Conservation (phyloP, 306 rosid genomes). For the Medicago ruthenica region DNA sequence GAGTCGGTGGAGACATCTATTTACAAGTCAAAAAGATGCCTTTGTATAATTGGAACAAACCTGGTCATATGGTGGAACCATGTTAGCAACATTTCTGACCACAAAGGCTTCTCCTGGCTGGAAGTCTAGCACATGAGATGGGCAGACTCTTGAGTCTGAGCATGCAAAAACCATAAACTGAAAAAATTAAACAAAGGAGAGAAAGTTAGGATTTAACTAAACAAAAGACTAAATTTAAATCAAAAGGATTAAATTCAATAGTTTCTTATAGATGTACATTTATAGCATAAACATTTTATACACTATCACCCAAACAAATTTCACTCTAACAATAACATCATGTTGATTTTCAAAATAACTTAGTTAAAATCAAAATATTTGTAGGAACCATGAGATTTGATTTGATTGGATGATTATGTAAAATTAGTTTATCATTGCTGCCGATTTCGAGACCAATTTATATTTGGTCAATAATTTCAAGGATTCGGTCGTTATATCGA, state of each 20-base stretch:
- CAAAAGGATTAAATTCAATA: background rate
- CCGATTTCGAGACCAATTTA: background rate
- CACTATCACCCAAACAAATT: background rate
- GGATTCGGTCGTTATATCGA: background rate
- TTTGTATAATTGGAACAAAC: constrained; percentile 33
- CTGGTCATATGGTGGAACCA: constrained; percentile 90
- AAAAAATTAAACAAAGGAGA: background rate
- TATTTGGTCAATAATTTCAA: background rate
- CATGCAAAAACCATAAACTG: constrained; percentile 98
- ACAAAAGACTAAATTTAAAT: background rate
- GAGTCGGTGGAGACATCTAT: background rate
- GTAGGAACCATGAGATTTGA: background rate
- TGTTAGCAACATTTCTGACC: constrained; percentile 95
- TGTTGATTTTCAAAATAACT: too few relatives aligned
- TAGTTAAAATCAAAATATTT: too few relatives aligned
- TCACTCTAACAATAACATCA: too few relatives aligned
- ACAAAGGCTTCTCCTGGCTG: constrained; percentile 99
- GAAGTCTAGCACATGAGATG: constrained; percentile 89
- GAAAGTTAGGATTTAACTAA: constrained; percentile 12
- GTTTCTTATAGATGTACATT: background rate
- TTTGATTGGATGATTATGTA: too few relatives aligned
- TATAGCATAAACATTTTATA: background rate
- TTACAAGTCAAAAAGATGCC: background rate
- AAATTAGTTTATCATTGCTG: background rate
- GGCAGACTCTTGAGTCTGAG: constrained; percentile 98